These are phyloP conservation scores for Larix kaempferi DNA, from an alignment of 75 land plant species.

Conservation along the genomic window DNA sequence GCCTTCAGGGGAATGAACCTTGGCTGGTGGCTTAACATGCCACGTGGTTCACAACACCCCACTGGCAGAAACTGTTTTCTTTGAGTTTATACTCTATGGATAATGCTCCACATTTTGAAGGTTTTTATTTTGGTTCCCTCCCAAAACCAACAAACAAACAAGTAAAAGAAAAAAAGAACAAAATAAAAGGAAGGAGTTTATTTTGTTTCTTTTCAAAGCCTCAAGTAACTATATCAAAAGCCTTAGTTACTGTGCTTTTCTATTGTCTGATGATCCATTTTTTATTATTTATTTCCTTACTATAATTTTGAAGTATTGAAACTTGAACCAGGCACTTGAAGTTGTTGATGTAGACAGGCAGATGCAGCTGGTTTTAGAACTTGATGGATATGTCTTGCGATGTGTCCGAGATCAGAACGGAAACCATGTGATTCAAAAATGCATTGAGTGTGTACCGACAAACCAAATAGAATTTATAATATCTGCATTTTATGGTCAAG, in stretches of 20 bases:
- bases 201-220: conserved; percentile 5
- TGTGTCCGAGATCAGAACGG: conserved; percentile 99
- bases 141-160: background rate
- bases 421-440: conserved; percentile 98
- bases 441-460: conserved; percentile 90
- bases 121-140: background rate
- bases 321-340: conserved; percentile 75
- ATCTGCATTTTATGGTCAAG: conserved; percentile 80
- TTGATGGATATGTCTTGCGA: conserved; percentile 90
- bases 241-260: background rate
- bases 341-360: conserved; percentile 91
- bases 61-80: too few species aligned
- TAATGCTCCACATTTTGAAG: too few species aligned
- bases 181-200: background rate
- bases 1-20: too few species aligned
- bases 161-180: too few species aligned
- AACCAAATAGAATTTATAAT: conserved; percentile 85
- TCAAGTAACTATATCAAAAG: background rate
- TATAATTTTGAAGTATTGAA: conserved; percentile 1
- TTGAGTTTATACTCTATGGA: too few species aligned
- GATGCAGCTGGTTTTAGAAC: conserved; percentile 73
- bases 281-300: background rate
- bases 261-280: background rate
- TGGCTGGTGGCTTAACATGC: too few species aligned
- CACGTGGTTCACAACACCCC: too few species aligned